Evolutionary conservation across 108 stramenopile species (phyloP), one percentile per base, ranked within the genome.

Genomic region (Nannochloropsis salina): DNA sequence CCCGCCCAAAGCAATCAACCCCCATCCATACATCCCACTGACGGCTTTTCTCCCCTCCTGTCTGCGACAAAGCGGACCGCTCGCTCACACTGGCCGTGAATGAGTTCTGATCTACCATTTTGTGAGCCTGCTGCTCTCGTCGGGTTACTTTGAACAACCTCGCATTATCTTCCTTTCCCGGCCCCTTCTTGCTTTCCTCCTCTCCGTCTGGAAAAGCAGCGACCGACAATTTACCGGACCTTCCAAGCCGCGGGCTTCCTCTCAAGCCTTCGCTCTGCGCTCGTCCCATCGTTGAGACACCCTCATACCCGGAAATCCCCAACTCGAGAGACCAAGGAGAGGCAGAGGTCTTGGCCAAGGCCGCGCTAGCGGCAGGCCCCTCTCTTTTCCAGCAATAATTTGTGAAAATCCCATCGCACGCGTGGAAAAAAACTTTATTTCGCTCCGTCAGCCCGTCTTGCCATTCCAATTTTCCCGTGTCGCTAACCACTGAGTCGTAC

Each of bases 401-500:
- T 15, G 44, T 82, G 82, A 82, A 82, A 3, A 82, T 82, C 21
- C 82, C 82, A 82, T 82, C 82, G 44, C 82, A 82, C 5, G 8
- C 42, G 21, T 82, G 4, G 9, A 82, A 82, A 45, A 82, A 82
- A 15, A 5, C 20, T 21, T 82, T 21, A 9, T 82, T 82, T 15
- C 42, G 44, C 21, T 21, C 20, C 9, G 82, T 82, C 44, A 82
- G 21, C 20, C 82, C 82, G 9, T 82, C 21, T 21, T 82, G 82
- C 8, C 82, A 82, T 9, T 82, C 44, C 8, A 82, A 45, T 45
- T 4, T 45, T 5, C 82, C 82, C 9, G 42, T 45, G 20, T 44
- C 44, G 20, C 44, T 82, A 15, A 82, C 82, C 44, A 45, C 82
- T 74, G 61, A 74, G 82, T 82, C 82, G 21, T 82, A 82, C 82